phyloP scores from a whole-genome alignment of 192 early-diverging fungal species.

The Rhizoclosmatium globosum region DNA sequence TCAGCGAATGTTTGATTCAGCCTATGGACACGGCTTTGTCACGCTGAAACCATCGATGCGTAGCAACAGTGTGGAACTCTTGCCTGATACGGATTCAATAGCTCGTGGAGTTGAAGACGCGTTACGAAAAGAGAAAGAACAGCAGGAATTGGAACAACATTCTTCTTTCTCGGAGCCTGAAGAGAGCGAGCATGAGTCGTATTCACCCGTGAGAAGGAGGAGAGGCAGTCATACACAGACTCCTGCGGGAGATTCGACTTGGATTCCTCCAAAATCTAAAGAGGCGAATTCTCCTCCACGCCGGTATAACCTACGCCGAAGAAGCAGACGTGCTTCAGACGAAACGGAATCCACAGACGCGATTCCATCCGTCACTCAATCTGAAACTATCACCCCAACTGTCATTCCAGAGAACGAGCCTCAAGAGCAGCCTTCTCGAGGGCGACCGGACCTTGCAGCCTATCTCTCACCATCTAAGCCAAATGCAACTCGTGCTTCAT shows the following conservation, averaged over 20 bases:
- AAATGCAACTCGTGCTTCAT: not conserved
- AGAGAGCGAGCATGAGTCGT: not conserved
- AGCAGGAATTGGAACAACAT: not conserved
- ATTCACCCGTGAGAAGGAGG: not conserved
- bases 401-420: too few relatives aligned
- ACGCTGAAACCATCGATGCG: slow-evolving; percentile 20
- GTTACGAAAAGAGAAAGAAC: not conserved
- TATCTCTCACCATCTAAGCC: not conserved
- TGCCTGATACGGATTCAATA: not conserved
- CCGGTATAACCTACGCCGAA: not conserved
- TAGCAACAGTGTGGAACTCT: not conserved
- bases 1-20: slow-evolving; percentile 42
- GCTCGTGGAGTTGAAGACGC: slow-evolving; percentile 3
- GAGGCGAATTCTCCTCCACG: not conserved
- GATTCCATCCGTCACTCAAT: not conserved
- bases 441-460: not conserved
- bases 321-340: not conserved
- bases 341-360: not conserved
- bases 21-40: slow-evolving; percentile 37
- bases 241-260: not conserved
- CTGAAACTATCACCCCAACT: not conserved
- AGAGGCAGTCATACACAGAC: not conserved
- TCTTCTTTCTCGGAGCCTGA: not conserved
- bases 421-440: not conserved
- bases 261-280: not conserved